phyloP scores from a whole-genome alignment of 768 basidiomycete genomes.

The Phylloporus sp. region DNA sequence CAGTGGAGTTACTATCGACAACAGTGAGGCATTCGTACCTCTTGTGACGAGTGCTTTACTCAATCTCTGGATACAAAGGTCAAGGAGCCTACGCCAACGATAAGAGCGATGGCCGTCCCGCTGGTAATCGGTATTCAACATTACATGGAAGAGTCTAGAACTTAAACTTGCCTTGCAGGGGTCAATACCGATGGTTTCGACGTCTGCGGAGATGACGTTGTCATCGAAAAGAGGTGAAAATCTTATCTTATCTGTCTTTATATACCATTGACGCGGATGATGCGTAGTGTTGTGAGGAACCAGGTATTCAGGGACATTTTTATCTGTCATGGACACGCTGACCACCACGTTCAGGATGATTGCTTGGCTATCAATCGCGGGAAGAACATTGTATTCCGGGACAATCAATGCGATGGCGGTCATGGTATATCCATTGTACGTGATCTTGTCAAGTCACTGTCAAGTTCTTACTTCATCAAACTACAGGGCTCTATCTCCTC shows the following conservation, averaged over 20 bases:
- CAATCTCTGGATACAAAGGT: slow-evolving; percentile 32
- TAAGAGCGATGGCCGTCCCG: slow-evolving; percentile 44
- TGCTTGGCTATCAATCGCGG: slow-evolving; percentile 53
- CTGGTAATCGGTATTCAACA: slow-evolving; percentile 31
- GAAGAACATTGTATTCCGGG: slow-evolving; percentile 42
- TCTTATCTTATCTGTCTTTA: neutral
- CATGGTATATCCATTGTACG: slow-evolving; percentile 59
- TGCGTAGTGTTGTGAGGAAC: slow-evolving; percentile 20
- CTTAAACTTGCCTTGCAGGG: slow-evolving; percentile 19
- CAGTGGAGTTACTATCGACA: slow-evolving; percentile 47
- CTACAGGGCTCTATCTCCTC: slow-evolving; percentile 53
- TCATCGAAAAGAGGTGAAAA: slow-evolving; percentile 29
- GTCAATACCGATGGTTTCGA: slow-evolving; percentile 55
- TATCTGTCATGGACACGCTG: neutral
- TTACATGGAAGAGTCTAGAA: neutral
- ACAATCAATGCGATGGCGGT: slow-evolving; percentile 54
- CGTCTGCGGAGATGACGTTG: slow-evolving; percentile 32
- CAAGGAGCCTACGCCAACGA: slow-evolving; percentile 50
- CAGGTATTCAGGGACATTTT: slow-evolving; percentile 15
- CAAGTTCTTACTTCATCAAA: neutral
- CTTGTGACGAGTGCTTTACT: neutral
- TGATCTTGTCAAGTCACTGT: neutral
- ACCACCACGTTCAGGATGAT: slow-evolving; percentile 45
- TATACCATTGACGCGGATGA: neutral
- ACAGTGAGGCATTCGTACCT: slow-evolving; percentile 40